Evolutionary conservation across 257 asterid species (phyloP), one percentile per base, ranked within the genome.

Genomic region (Echites panduratus): DNA sequence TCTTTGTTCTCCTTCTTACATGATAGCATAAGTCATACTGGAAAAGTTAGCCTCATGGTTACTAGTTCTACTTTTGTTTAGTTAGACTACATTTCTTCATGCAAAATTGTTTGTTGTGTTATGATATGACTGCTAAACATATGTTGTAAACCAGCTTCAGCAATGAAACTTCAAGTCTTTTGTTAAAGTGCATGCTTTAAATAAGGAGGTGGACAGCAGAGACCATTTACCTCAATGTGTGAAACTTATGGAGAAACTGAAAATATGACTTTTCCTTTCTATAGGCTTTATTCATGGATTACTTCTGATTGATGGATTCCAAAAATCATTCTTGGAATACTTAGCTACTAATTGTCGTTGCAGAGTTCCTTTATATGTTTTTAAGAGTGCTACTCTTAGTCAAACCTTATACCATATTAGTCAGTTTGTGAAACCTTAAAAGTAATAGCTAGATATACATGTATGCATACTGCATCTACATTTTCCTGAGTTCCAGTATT

Each of bases 1-100:
- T 50, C 82, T 41, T 84, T 70, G 20, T 69, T 59, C 48, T 56
- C 74, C 68, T 16, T 41, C 43, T 26, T 27, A 13, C 26, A 10
- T 27, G 35, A 41, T 20, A 49, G 48, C 24, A 52, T 1, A 53
- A 64, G 66, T 49, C 24, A 65, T 38, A 63, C 63, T 2, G 7
- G 9, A 69, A 29, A 14, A 69, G 57, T 27, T 69, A 29, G 26
- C 22, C 29, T 32, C 62, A 19, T 9, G 47, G 43, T 35, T 53
- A 14, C 52, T 53, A 26, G 14, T 9, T 0, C 52, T 53, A 26
- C 24, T 9, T 0, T 20, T 53, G 40, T 45, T 40, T 17, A 32
- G 45, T 17, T 17, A 16, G 13, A 32, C 13, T 32, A 2, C 16
- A 7, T 22, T 61, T 61, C 24, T 26, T 59, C 66, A 1, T 27